Base-by-base conservation (phyloP, 2,329 filamentous ascomycete genomes). In the Cytospora piceicola region DNA sequence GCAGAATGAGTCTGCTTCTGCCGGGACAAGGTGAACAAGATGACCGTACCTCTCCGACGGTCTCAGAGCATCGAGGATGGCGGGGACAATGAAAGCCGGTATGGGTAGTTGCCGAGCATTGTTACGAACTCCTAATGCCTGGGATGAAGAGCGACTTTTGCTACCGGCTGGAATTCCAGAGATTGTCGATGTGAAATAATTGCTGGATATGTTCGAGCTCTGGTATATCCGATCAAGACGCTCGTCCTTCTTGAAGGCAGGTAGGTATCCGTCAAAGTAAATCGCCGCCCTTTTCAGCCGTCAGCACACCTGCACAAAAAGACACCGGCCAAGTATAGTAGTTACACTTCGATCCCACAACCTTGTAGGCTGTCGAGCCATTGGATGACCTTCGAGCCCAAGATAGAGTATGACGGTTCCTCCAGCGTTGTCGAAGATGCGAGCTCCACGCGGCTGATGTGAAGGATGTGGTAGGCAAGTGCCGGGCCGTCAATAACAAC, bases 221-320 rank as follows among this genome's bases (percentile, higher is more conserved):
- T 80, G 82, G 58, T 86, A 79, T 42, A 91, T 80, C 39, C 93
- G 83, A 12, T 83, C 76, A 59, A 88, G 77, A 5, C 93, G 85
- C 8, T 87, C 85, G 0, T 78, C 74, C 39, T 83, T 81, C 74
- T 97, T 97, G 5, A 81, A 76, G 0, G 75, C 66, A 0, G 94
- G 94, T 0, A 98, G 82, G 64, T 87, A 89, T 17, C 93, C 93
- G 75, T 98, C 94, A 72, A 98, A 97, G 74, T 90, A 93, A 61
- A 97, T 90, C 56, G 83, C 86, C 65, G 85, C 79, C 70, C 88
- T 91, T 36, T 70, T 36, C 14, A 59, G 39, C 51, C 42, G 55
- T 75, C 66, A 66, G 69, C 36, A 49, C 62, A 55, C 24, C 27
- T 27, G 22, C 29, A 17, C 27, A 60, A 11, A 61, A 30, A n/a